phyloP scores from a whole-genome alignment of 202 grass and related monocot genomes.

The Carex sylvatica region DNA sequence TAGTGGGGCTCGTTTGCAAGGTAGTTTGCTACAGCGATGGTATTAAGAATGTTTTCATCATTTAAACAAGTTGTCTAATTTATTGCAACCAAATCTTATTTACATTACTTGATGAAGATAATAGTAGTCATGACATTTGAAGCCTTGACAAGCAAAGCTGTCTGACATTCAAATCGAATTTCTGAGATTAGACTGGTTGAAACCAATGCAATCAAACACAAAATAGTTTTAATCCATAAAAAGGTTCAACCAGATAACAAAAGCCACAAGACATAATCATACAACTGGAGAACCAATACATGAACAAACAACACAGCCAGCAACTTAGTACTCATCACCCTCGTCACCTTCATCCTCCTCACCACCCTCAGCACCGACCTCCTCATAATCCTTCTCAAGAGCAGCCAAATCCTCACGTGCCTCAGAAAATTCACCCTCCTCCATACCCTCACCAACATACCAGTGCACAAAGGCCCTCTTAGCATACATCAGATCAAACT shows the following conservation, averaged over 20 bases:
- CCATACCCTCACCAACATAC: constrained; percentile 82
- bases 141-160: too few species aligned
- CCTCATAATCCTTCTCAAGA: constrained; percentile 67
- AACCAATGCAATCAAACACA: neutral
- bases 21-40: too few species aligned
- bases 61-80: too few species aligned
- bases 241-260: neutral
- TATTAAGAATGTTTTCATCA: too few species aligned
- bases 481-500: constrained; percentile 86
- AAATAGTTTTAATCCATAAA: neutral
- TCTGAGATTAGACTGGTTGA: too few species aligned
- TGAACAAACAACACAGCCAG: neutral
- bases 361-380: constrained; percentile 57
- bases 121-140: too few species aligned
- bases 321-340: constrained; percentile 54
- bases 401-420: constrained; percentile 61
- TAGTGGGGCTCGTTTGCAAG: too few species aligned
- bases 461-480: constrained; percentile 78
- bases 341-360: constrained; percentile 53
- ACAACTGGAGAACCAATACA: constrained; percentile 7
- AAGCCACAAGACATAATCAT: neutral
- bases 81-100: too few species aligned
- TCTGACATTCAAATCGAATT: too few species aligned
- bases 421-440: constrained; percentile 73
- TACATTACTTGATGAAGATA: too few species aligned